Evolutionary conservation across 305 asterid species (phyloP), one percentile per base, ranked within the genome.

Genomic region (Rubia tinctorum): DNA sequence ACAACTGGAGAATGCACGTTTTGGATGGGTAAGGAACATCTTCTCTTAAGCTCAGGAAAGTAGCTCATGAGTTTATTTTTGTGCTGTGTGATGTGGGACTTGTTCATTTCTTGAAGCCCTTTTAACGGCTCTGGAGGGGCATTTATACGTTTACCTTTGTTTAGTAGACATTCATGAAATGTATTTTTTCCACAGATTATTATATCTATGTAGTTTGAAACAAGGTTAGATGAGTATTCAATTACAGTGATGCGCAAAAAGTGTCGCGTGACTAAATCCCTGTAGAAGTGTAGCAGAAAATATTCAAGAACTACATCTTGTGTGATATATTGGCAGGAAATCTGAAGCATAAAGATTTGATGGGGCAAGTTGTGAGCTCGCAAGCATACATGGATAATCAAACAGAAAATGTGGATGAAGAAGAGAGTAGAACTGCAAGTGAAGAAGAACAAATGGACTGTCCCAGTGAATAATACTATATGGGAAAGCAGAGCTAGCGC

Each of bases 271-370:
- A 40, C 34, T 22, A 34, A 11, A 69, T 37, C 40, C 40, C 40
- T 0, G 40, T 37, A 37, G 44, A 3, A 18, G 44, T 14, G n/a
- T 12, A 12, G 13, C 22, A 4, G 11, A 72, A 69, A 73, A 67
- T 53, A 17, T 25, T 75, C 51, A 43, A 47, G 67, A 13, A 39
- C 68, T 37, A 45, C 66, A 43, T 72, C 27, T 20, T 69, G 66
- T 53, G 72, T 78, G 60, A 7, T 55, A 65, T 72, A 62, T 68
- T 84, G 68, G 73, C 89, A 92, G 96, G 98, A 79, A 92, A 92
- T 78, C 87, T 92, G 66, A 92, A 89, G 87, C 98, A 92, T 68
- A 92, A 92, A 81, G 88, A 92, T 80, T 84, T 92, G 87, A 87
- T 66, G 88, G 96, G 98, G 68, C 91, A 87, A 64, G 78, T 88